phyloP scores from a whole-genome alignment of 2,329 filamentous ascomycete species.

The Colletotrichum tropicicola region DNA sequence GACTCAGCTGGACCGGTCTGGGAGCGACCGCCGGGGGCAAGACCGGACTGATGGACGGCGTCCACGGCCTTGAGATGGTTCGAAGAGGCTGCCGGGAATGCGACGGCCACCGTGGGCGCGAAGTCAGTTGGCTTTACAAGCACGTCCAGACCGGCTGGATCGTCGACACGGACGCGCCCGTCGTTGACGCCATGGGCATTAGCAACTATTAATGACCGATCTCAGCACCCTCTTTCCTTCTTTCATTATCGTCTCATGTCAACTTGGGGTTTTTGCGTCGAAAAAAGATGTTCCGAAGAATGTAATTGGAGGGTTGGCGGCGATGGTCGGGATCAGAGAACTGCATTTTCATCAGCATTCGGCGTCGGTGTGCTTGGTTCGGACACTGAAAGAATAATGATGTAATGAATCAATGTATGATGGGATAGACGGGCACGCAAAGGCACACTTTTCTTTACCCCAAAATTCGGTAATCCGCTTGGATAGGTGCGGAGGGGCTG shows the following conservation, averaged over 20 bases:
- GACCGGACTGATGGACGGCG: slow-evolving; percentile 42
- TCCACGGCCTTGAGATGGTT: slow-evolving; percentile 44
- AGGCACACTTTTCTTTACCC: background rate
- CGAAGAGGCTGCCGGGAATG: slow-evolving; percentile 42
- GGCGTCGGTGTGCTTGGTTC: slow-evolving; percentile 9
- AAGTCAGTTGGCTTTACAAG: slow-evolving; percentile 42
- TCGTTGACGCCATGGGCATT: slow-evolving; percentile 29
- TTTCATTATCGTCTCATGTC: background rate
- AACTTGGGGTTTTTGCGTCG: background rate
- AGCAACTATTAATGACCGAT: background rate
- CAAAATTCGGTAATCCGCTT: background rate
- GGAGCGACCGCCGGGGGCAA: slow-evolving; percentile 41
- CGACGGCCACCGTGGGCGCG: slow-evolving; percentile 41
- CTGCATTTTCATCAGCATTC: slow-evolving; percentile 19
- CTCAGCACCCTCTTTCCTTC: background rate
- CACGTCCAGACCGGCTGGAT: slow-evolving; percentile 30
- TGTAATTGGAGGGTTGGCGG: background rate
- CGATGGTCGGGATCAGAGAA: background rate
- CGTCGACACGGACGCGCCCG: slow-evolving; percentile 21
- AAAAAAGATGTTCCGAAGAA: slow-evolving; percentile 14
- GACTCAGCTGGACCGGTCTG: slow-evolving; percentile 51
- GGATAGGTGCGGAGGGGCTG: background rate
- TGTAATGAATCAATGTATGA: slow-evolving; percentile 27
- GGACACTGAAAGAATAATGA: slow-evolving; percentile 18
- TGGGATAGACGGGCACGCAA: slow-evolving; percentile 3